Percentiles rank a stretch among this genome's conserved stretches.
Conservation (phyloP, 768 basidiomycete species). For the Megacollybia marginata region DNA sequence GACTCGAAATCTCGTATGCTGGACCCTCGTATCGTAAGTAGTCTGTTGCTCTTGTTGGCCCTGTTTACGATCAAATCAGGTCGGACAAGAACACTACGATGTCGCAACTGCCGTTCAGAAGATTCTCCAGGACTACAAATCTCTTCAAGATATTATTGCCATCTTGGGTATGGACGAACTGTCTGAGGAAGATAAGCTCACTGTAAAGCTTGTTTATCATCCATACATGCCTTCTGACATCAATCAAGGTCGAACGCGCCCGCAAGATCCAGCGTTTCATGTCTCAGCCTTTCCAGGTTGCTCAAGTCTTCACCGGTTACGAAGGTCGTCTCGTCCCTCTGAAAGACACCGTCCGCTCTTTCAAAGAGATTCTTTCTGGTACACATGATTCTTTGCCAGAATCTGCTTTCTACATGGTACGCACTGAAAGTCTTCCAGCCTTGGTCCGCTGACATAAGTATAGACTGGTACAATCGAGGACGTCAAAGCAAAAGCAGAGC, state of each 20-base stretch:
- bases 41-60: background rate
- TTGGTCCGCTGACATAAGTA: slow-evolving; percentile 2
- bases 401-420: slow-evolving; percentile 94
- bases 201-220: slow-evolving; percentile 44
- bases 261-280: slow-evolving; percentile 99
- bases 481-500: slow-evolving; percentile 95
- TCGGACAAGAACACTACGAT: slow-evolving; percentile 90
- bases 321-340: slow-evolving; percentile 95
- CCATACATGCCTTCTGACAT: background rate
- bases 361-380: slow-evolving; percentile 96
- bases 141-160: slow-evolving; percentile 98
- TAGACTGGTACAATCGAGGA: slow-evolving; percentile 92
- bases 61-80: slow-evolving; percentile 26
- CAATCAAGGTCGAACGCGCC: slow-evolving; percentile 83
- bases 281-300: slow-evolving; percentile 99
- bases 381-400: slow-evolving; percentile 86
- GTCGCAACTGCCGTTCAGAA: slow-evolving; percentile 96
- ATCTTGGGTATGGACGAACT: slow-evolving; percentile 99
- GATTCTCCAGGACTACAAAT: slow-evolving; percentile 96
- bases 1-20: slow-evolving; percentile 99
- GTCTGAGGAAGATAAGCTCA: slow-evolving; percentile 99
- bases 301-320: slow-evolving; percentile 99
- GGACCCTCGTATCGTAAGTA: slow-evolving; percentile 92
- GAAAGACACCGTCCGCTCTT: slow-evolving; percentile 94
- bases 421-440: slow-evolving; percentile 5